Base-by-base conservation (phyloP, 1,284 basidiomycete genomes). In the Ustilago lituana region DNA sequence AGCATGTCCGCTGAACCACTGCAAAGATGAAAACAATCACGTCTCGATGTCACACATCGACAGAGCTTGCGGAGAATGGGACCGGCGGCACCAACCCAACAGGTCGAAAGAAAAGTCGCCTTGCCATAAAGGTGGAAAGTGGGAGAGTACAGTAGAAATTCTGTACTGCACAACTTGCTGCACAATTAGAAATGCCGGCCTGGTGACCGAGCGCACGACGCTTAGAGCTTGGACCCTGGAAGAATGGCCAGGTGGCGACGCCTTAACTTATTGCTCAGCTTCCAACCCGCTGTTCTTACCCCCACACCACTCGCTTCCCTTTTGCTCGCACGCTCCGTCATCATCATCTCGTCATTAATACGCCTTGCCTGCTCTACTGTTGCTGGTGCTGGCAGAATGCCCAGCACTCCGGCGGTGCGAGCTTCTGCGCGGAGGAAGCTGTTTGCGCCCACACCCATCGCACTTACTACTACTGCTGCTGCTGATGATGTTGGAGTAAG, bases 381-480 rank as follows among this genome's bases (percentile, higher is more conserved):
- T 20, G 7, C 47, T 12, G 31, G 22, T 9, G 31, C 43, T 3
- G 19, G 26, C 39, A 40, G 15, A 11, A 61, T 57, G 50, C 45
- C 51, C 9, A n/a, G 17, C n/a, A 38, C 12, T 15, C 10, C 27
- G 6, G 33, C 15, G 1, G 15, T 36, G 8, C 33, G 56, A 17
- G 35, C 49, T 3, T 61, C 59, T 11, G 41, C 58, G 6, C 49
- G 68, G 24, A 58, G 68, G 31, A 66, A 59, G 31, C 41, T 71
- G 15, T 71, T 71, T 36, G 68, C 68, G 10, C 68, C 68, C 9
- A 51, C 49, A 4, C 68, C 67, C 2, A 40, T 54, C 32, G 27
- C 33, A 15, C 19, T 19, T 9, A 19, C 37, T 12, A 20, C 24
- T 3, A 33, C 22, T n/a, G n/a, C n/a, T n/a, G n/a, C n/a, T n/a